Base-by-base conservation (phyloP, 2,329 filamentous ascomycete species). In the Scolecobasidium constrictum region DNA sequence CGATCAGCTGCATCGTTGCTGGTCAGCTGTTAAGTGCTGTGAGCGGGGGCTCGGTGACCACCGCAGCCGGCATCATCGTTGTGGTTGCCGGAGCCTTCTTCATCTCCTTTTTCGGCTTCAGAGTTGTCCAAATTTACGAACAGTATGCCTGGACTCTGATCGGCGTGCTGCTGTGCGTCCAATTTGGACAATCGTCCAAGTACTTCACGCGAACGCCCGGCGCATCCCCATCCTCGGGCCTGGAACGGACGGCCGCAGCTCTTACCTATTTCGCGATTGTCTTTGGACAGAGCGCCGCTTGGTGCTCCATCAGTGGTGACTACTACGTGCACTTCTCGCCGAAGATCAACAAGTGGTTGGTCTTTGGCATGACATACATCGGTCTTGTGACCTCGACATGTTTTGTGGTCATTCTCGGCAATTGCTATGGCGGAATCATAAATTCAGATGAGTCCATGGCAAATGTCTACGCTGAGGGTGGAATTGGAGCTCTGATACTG, bases 131-230 rank as follows among this genome's bases (percentile, higher is more conserved):
- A 38, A 57, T 64, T 1, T 70, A 64, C 48, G 68, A 71, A 54
- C 65, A 66, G 43, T 71, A 69, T 46, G 65, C 67, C 2, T 71
- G 67, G 67, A 59, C 68, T 46, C 49, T 63, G 41, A 67, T 65
- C 43, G 61, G 70, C 49, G 61, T 69, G 47, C 59, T 70, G 26
- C 60, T 72, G 49, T 56, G 65, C 46, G 57, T 72, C 43, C 63
- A 72, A 43, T 63, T 70, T 40, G 67, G 64, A 13, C 57, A 71
- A 54, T 62, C 67, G 2, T 58, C n/a, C n/a, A n/a, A n/a, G n/a
- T n/a, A n/a, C n/a, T n/a, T n/a, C n/a, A n/a, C n/a, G 7, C 54
- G 53, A 3, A 41, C 11, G 16, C 6, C 9, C 16, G 19, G 37
- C 15, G 15, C 9, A 9, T n/a, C n/a, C n/a, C n/a, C n/a, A n/a